Conservation (phyloP, 2,329 filamentous ascomycete genomes). For the Botrytis aclada region DNA sequence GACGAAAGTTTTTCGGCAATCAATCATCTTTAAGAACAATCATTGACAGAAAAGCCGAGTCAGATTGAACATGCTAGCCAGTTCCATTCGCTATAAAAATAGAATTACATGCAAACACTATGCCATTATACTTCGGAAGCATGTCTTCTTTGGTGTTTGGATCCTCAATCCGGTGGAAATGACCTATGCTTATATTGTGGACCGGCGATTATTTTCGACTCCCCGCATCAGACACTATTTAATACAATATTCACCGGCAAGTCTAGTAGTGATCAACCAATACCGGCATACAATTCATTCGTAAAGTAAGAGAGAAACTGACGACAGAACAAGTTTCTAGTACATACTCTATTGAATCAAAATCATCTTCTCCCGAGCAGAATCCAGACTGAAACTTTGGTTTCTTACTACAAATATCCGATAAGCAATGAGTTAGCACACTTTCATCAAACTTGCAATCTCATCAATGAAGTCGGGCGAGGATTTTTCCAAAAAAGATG, state of each 20-base stretch:
- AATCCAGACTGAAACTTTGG: neutral
- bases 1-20: neutral
- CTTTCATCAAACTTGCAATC: neutral
- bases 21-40: neutral
- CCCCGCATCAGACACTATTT: neutral
- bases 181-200: neutral
- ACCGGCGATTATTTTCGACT: rapidly evolving
- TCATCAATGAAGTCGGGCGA: rapidly evolving
- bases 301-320: too few relatives aligned
- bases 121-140: too few relatives aligned
- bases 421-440: too few relatives aligned
- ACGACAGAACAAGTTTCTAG: neutral
- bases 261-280: neutral
- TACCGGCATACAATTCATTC: too few relatives aligned
- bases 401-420: neutral
- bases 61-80: neutral
- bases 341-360: neutral
- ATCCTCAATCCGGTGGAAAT: rapidly evolving
- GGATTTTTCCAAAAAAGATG: neutral
- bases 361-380: rapidly evolving
- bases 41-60: neutral
- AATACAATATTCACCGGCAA: neutral
- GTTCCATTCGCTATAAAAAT: neutral
- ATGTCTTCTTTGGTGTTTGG: neutral
- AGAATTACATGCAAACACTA: neutral